Conservation (phyloP, 768 basidiomycete genomes). For the Porpolomopsis calyptriformis region DNA sequence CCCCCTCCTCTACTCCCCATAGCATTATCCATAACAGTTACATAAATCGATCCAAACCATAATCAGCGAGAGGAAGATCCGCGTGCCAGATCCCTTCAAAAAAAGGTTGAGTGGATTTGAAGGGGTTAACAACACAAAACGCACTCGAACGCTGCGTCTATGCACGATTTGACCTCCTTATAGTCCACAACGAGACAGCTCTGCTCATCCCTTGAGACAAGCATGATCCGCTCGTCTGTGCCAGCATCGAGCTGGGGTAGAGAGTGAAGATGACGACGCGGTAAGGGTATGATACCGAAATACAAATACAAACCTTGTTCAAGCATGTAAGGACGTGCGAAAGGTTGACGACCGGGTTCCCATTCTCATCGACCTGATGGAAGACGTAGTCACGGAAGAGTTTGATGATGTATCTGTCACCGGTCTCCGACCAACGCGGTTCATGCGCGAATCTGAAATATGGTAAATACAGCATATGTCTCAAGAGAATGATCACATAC, state of each 20-base stretch:
- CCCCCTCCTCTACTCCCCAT: slow-evolving; percentile 7
- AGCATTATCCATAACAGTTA: not conserved
- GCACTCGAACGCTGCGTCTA: slow-evolving; percentile 76
- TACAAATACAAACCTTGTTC: slow-evolving; percentile 62
- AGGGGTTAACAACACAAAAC: slow-evolving; percentile 17
- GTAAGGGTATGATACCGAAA: not conserved
- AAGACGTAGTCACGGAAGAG: slow-evolving; percentile 98
- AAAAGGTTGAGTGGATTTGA: slow-evolving; percentile 2
- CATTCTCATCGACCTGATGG: slow-evolving; percentile 89
- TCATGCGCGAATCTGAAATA: slow-evolving; percentile 80
- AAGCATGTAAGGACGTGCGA: slow-evolving; percentile 85
- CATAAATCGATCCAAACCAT: not conserved
- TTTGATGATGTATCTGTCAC: slow-evolving; percentile 95
- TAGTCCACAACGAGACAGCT: slow-evolving; percentile 91
- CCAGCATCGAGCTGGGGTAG: slow-evolving; percentile 73
- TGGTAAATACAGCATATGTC: not conserved
- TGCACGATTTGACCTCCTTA: slow-evolving; percentile 79
- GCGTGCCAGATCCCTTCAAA: slow-evolving; percentile 38
- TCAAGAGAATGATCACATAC: slow-evolving; percentile 38
- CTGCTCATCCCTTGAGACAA: slow-evolving; percentile 91
- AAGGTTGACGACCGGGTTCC: slow-evolving; percentile 81
- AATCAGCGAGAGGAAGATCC: slow-evolving; percentile 3
- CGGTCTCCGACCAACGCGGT: slow-evolving; percentile 95
- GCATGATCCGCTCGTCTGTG: slow-evolving; percentile 88
- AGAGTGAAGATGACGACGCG: not conserved